Evolutionary conservation across 192 early-diverging fungal species (phyloP), one percentile per base, ranked within the genome.

Genomic region (Gamsiella multidivaricata): DNA sequence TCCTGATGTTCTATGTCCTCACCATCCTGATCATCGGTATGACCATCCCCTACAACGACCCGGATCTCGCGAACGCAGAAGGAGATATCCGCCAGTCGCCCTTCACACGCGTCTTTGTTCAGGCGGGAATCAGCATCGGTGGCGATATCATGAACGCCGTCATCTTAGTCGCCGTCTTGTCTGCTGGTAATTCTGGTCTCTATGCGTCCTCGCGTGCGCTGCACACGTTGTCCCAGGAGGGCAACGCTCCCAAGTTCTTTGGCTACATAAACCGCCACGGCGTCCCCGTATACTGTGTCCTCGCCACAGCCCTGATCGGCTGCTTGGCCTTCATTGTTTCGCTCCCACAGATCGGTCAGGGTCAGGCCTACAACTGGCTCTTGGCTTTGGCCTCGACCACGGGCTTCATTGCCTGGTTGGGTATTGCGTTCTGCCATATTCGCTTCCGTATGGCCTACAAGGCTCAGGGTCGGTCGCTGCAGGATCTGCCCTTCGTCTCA

Each of bases 21-120:
- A 91, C 94, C 9, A 92, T 95, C 37, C 80, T 95, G 29, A 87
- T 95, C 56, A 97, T 97, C 62, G 95, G 95, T n/a, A 81, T 97
- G 53, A 88, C 89, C 42, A 92, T 97, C 41, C 93, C 91, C 22
- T 89, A 87, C 81, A 79, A 72, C 53, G 86, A 94, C 61, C 57
- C 80, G 1, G 69, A 81, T 18, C 85, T 96, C 22, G 74, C 76
- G 41, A 70, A 82, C 62, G 61, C 61, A 5, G 32, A 46, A 0
- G 73, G 86, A 23, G 82, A 86, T 26, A 64, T 90, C 57, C 82
- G 80, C 31, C 84, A 84, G n/a, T 91, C 90, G 17, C 90, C 90
- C 9, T 91, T 91, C 64, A 91, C 90, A 1, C 79, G 87, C 70
- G 87, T 88, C 53, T 88, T 91, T 64, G 53, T 87, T 37, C 75